Evolutionary conservation across 2,329 filamentous ascomycete genomes (phyloP).

Genomic region (Colletotrichum limetticola): DNA sequence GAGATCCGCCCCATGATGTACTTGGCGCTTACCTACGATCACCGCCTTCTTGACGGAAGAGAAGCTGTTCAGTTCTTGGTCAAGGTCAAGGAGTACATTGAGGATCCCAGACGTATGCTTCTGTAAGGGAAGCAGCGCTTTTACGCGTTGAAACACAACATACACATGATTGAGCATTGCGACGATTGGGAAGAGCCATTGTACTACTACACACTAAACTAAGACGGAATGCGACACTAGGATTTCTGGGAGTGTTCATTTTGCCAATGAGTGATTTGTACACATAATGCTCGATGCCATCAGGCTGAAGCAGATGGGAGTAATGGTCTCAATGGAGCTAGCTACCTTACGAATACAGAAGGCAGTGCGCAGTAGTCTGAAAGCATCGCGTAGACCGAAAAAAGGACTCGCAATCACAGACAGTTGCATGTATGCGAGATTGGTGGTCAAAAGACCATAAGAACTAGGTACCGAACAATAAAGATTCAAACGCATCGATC

Average conservation of each 20-base stretch:
- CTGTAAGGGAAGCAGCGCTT: conserved; percentile 55
- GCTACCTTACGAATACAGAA: neutral
- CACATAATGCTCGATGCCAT: neutral
- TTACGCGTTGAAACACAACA: neutral
- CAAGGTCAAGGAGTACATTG: conserved; percentile 97
- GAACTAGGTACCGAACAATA: too few species aligned
- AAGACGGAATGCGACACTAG: neutral
- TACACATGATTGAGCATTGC: neutral
- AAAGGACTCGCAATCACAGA: too few species aligned
- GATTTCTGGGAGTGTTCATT: neutral
- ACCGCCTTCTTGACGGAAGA: conserved; percentile 92
- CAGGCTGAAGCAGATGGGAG: neutral
- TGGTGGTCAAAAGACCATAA: too few species aligned
- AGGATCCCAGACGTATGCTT: conserved; percentile 94
- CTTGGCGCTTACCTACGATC: conserved; percentile 95
- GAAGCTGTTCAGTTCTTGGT: conserved; percentile 97
- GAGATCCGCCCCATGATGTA: conserved; percentile 99
- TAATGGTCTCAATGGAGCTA: neutral
- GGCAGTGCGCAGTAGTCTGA: too few species aligned
- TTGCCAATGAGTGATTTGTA: neutral
- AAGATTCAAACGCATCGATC: too few species aligned
- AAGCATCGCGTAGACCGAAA: too few species aligned
- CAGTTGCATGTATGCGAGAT: too few species aligned
- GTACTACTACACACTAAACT: neutral
- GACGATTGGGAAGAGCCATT: neutral